Base-by-base conservation (phyloP, 2,329 filamentous ascomycete species). In the Penicillium sp. region DNA sequence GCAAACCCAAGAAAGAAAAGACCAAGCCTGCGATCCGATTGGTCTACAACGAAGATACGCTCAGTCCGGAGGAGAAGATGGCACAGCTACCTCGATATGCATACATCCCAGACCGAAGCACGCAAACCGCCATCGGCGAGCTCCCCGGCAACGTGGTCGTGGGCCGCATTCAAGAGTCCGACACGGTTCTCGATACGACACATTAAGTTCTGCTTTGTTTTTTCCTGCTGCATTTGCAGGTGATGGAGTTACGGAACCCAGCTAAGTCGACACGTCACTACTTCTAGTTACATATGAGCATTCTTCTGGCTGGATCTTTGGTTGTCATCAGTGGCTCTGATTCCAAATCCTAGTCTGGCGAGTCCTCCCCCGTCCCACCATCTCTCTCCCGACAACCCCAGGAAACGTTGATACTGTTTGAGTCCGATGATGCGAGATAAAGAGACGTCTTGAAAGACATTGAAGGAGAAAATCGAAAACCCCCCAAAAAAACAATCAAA, bases 51-150 rank as follows among this genome's bases (percentile, higher is more conserved):
- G 90, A 95, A 70, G 85, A 88, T 50, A 87, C 89, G 56, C 78
- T 86, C 68, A 94, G 89, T 67, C 89, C 91, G 2, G 92, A 97
- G 78, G 92, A 96, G 81, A 90, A 87, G 76, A 92, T 96, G 89
- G 88, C 90, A 29, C 77, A 79, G 69, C 78, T 94, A 77, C 81
- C 89, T 59, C 87, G 85, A 74, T 96, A 95, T 78, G 85, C 87
- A 66, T 89, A 84, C 72, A 78, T 79, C 68, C 82, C 82, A 66
- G 72, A 76, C 63, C 69, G 66, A 53, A 73, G 69, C 65, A 65
- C 61, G 50, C 69, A 76, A 56, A 76, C 72, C 57, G 67, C 61
- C 40, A 65, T 75, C 53, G 64, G 64, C 58, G 72, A 73, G 58
- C 60, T 70, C 57, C 70, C 70, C 61, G 66, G 64, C 57, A 66